Base-by-base conservation (phyloP, 1,284 basidiomycete species). In the Cutaneotrichosporon mucoides region DNA sequence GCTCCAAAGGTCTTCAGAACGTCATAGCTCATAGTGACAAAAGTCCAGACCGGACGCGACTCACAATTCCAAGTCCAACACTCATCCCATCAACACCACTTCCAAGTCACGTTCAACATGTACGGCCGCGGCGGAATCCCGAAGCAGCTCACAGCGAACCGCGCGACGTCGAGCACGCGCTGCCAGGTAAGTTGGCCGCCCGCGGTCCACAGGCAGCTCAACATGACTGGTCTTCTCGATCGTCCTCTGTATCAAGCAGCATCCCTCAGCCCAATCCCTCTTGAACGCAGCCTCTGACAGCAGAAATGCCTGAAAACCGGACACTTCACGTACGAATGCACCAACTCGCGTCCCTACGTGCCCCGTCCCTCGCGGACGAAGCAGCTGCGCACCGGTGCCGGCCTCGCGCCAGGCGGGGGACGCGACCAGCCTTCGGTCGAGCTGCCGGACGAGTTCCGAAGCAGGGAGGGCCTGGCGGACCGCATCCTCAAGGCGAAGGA, bases 241-340 rank as follows among this genome's bases (percentile, higher is more conserved):
- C n/a, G n/a, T n/a, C 45, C 45, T 37, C 40, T 41, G 44, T 40
- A 43, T 53, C 35, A 37, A 58, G 55, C 15, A n/a, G 15, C 43
- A 16, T 7, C 49, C 56, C 44, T 33, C 58, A 50, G 24, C 50
- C 43, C 15, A 5, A 8, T 6, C 12, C 34, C 37, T 42, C 40
- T 45, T 12, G 40, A 56, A 42, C 15, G 11, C 6, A 12, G 4
- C 36, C 52, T 37, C 55, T 56, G 24, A 60, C 59, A 9, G 2
- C 54, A 76, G 73, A 72, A 71, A 73, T 76, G 75, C 65, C 72
- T 75, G 15, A 73, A 75, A 52, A 62, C 69, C 42, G 76, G 75
- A 4, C 75, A 79, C 67, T 69, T 73, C 60, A 78, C 78, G 5
- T 79, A 76, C 68, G 71, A 79, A 66, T 79, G 78, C 64, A 68